Evolutionary conservation across 2,329 filamentous ascomycete species (phyloP), one percentile per base, ranked within the genome.

Genomic region (Fonsecaea nubica): DNA sequence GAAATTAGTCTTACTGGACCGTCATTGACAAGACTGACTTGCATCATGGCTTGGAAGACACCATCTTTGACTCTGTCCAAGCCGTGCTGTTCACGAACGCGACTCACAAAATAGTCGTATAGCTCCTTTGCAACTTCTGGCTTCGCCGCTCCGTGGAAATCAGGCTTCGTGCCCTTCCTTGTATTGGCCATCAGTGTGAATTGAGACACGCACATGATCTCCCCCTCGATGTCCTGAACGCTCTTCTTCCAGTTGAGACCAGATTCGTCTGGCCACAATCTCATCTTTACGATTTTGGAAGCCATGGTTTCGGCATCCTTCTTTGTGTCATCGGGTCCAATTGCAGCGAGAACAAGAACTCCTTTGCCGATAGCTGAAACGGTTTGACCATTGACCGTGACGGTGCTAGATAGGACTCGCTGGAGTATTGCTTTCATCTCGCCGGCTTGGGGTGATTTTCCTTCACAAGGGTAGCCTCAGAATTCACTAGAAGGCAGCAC

Each of bases 41-140:
- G 90, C 95, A 99, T 99, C 93, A 96, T 97, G 58, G 95, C 95
- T 76, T 97, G 94, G 78, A 99, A 99, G 35, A 94, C 88, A n/a
- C 96, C 95, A 76, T 99, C 90, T 77, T 97, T 93, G 65, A 99
- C 93, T 70, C 85, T 89, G 8, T 92, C 91, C 6, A 86, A 78
- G 4, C 82, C 78, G 77, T 98, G 96, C 2, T 88, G 84, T 62
- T 89, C 84, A 73, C 89, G 86, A 50, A 98, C 88, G 73, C 90
- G 91, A 58, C 86, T 81, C 72, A 93, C 87, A 80, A 99, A 98
- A 75, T 90, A 84, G 63, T 93, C 87, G 76, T 98, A 99, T 6
- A 98, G 83, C 68, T 85, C 85, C 73, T 88, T 91, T 30, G 94
- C 95, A 64, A 93, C 88, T 10, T 91, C 87, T 3, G 90, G 89